Base-by-base conservation (phyloP, 371 early-diverging fungal species). In the Saksenaea oblongispora region DNA sequence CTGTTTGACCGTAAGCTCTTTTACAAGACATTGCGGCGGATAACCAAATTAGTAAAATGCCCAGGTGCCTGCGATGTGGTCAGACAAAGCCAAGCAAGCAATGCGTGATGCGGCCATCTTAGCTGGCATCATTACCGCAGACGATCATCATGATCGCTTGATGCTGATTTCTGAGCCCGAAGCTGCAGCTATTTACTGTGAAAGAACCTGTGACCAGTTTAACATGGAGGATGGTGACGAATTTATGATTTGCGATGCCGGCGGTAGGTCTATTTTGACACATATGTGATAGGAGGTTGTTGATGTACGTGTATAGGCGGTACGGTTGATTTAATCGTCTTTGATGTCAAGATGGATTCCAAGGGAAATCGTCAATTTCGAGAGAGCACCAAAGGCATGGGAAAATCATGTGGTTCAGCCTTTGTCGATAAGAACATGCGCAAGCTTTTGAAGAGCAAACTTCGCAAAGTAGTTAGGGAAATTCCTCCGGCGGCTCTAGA, bases 151-250 rank as follows among this genome's bases (percentile, higher is more conserved):
- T 27, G 84, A 86, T 57, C 70, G 86, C 35, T 57, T 86, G 2
- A 74, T 83, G 70, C 67, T 86, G 39, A 80, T 86, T 47, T 86
- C 86, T 4, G 86, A 85, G 59, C 86, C 86, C 34, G 86, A 85
- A 61, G 86, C 86, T 42, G 86, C 86, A 15, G 86, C 86, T 27
- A 80, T 86, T 64, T 86, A 86, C 62, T 86, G 86, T 58, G 86
- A 86, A 62, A 71, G 65, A 35, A 80, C 82, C 47, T 82, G 84
- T 36, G 84, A 86, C 13, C 79, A 82, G 39, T 86, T 86, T 64
- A 76, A 79, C 60, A 72, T 86, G 73, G 67, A 66, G 2, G 71
- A 82, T 60, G 84, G 84, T 17, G 86, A 86, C 41, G 83, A 83
- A 27, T 86, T 86, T 64, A 86, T 81, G 78, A 78, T 81, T 51